Percentiles rank a stretch among this genome's conserved stretches.
Evolutionary conservation across 208 protist species (phyloP).

Genomic region (Trypanosoma mega): DNA sequence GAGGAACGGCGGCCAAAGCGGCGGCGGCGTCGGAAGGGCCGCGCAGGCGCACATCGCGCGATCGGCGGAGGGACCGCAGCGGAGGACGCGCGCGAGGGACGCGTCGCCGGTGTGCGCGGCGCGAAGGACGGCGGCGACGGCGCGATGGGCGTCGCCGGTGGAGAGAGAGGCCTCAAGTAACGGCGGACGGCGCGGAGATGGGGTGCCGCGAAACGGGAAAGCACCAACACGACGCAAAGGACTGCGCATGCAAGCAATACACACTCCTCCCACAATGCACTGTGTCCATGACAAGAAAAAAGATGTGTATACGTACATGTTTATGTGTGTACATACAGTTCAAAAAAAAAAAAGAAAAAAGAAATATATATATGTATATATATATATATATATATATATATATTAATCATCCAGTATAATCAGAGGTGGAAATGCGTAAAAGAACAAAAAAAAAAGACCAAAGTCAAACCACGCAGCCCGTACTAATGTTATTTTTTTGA

Average conservation of each 20-base stretch:
- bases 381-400: conserved; percentile 15
- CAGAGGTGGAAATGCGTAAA: no score
- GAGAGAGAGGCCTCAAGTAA: conserved; percentile 11
- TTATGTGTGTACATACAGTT: neutral
- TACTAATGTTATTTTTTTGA: no score
- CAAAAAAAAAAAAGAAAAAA: conserved; percentile 12
- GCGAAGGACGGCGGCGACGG: conserved; percentile 19
- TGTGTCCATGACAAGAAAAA: no score
- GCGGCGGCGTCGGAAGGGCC: conserved; percentile 24
- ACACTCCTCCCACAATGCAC: no score
- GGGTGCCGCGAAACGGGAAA: neutral
- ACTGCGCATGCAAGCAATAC: no score
- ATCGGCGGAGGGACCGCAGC: conserved; percentile 24
- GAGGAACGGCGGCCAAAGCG: conserved; percentile 38
- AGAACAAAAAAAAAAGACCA: no score
- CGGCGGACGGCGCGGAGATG: neutral
- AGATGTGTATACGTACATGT: neutral
- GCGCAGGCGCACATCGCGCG: conserved; percentile 40
- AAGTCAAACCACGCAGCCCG: no score
- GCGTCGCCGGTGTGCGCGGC: neutral
- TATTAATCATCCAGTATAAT: neutral
- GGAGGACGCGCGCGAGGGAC: neutral
- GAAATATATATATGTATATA: conserved; percentile 1
- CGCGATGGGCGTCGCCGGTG: conserved; percentile 11
- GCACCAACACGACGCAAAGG: neutral